Evolutionary conservation across 2,329 filamentous ascomycete genomes (phyloP), one percentile per base, ranked within the genome.

Genomic region (Cladophialophora chaetospira): DNA sequence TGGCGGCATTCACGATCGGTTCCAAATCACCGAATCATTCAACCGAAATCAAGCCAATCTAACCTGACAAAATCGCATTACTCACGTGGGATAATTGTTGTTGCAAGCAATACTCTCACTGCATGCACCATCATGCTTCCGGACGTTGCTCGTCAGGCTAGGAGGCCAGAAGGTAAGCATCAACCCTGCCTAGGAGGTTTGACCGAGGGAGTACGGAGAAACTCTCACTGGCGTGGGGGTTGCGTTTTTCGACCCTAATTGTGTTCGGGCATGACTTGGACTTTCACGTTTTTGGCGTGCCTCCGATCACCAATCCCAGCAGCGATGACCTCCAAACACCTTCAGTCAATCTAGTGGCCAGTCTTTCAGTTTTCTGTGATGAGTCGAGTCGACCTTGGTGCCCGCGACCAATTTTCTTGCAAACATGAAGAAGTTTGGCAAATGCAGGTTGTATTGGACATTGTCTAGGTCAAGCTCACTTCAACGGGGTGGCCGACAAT

Each of bases 31-130:
- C 46, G 17, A 33, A 15, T 21, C 17, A 9, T 17, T 38, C 15
- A 29, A 23, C 48, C 40, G 46, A 40, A 3, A 43, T 46, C 17
- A 42, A 25, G 29, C 11, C 8, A 23, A 33, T 26, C 48, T 23
- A 21, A 15, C 33, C 23, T 57, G 47, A 57, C 55, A 26, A 57
- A 47, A 53, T 36, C n/a, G 6, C 42, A 57, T 57, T 52, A 57
- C 45, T 57, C 55, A 57, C 26, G 17, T 8, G 33, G 28, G 54
- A 38, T 23, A 33, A 25, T 49, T 38, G 19, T 21, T 40, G 46
- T 23, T n/a, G 21, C 19, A 33, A 40, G 46, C 46, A 25, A 26
- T n/a, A 5, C 19, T 11, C 45, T 11, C 17, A 35, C 21, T 8
- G 4, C 44, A 36, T 23, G 13, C 44, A 29, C 26, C 8, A 48